These are phyloP conservation scores for Panaeolus papilionaceus DNA, from an alignment of 768 basidiomycete species.

Conservation along the genomic window DNA sequence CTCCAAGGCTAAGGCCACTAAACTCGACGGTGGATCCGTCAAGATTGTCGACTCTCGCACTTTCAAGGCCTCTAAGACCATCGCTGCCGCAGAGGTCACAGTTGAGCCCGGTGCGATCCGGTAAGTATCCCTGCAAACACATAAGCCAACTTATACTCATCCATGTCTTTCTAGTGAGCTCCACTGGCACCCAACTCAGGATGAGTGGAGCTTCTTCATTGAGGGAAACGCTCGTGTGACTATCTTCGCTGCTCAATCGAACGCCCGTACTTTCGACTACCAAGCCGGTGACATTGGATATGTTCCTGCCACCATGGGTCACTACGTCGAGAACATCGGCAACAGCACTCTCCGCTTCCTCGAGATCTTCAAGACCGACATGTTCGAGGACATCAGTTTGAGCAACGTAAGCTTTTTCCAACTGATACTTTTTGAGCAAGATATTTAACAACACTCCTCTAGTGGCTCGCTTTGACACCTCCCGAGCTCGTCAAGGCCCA, in stretches of 20 bases:
- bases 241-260: conserved; percentile 59
- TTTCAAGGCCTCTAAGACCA: conserved; percentile 57
- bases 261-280: conserved; percentile 66
- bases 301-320: conserved; percentile 66
- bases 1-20: conserved; percentile 51
- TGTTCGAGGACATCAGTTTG: conserved; percentile 60
- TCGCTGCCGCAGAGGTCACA: conserved; percentile 61
- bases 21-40: conserved; percentile 59
- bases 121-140: not conserved
- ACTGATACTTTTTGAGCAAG: not conserved
- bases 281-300: conserved; percentile 65
- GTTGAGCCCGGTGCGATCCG: conserved; percentile 67
- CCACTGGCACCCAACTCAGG: conserved; percentile 70
- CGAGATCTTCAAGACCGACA: conserved; percentile 62
- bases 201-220: conserved; percentile 69
- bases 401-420: conserved; percentile 31
- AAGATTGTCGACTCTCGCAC: conserved; percentile 64
- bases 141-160: not conserved
- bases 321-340: conserved; percentile 73
- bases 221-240: conserved; percentile 63
- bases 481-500: conserved; percentile 65
- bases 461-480: conserved; percentile 67
- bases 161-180: not conserved
- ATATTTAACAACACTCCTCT: conserved; percentile 20
- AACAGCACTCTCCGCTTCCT: conserved; percentile 64